Percentiles rank a stretch among this genome's conserved stretches.
These are phyloP conservation scores for Camellia sinensis DNA, from an alignment of 148 eudicot genomes.

Conservation along the genomic window DNA sequence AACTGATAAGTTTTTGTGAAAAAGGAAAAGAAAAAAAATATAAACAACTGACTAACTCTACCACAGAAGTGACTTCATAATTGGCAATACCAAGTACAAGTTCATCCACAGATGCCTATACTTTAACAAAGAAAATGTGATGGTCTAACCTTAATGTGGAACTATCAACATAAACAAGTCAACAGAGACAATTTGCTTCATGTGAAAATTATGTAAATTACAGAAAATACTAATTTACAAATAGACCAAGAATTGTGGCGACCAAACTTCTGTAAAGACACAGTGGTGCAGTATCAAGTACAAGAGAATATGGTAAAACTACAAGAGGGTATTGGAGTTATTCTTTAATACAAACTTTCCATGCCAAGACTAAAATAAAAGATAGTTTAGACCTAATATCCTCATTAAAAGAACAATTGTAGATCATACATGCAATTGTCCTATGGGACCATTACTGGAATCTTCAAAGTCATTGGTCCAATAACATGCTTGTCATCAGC, in stretches of 20 bases:
- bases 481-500: background rate
- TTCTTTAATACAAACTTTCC: background rate
- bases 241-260: background rate
- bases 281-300: background rate
- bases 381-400: background rate
- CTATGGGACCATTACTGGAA: background rate
- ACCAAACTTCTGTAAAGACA: background rate
- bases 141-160: background rate
- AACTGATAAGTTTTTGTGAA: background rate
- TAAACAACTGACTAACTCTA: background rate
- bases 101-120: background rate
- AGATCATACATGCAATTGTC: background rate
- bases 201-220: background rate
- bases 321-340: background rate
- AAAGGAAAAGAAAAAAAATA: background rate
- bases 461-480: too few relatives aligned
- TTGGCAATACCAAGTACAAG: background rate
- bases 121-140: background rate
- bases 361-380: background rate
- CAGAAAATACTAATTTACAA: background rate
- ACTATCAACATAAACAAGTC: background rate
- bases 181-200: background rate
- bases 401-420: background rate
- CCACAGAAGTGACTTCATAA: background rate
- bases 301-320: background rate